Conservation (phyloP, 2,329 filamentous ascomycete genomes). For the Aspergillus unguis region DNA sequence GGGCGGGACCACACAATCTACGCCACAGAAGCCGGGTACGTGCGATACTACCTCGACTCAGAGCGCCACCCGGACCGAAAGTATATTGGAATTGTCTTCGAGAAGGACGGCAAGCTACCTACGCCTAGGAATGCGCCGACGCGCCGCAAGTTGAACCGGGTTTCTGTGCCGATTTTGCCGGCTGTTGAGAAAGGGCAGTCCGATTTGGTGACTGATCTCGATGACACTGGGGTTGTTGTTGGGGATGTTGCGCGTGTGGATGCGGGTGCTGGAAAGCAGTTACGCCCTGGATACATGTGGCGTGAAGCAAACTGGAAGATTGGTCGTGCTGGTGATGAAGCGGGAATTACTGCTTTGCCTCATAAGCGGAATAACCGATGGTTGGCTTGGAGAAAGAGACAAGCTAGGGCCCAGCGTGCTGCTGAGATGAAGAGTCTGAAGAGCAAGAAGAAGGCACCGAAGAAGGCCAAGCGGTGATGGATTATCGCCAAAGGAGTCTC, state of each 20-base stretch:
- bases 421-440: constrained; percentile 55
- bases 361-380: constrained; percentile 60
- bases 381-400: constrained; percentile 62
- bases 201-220: constrained; percentile 22
- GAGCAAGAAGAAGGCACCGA: constrained; percentile 43
- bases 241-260: constrained; percentile 23
- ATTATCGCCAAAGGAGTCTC: constrained; percentile 15
- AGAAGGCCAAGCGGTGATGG: constrained; percentile 33
- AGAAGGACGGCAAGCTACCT: constrained; percentile 76
- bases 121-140: constrained; percentile 70
- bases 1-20: constrained; percentile 96
- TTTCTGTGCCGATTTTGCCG: constrained; percentile 45
- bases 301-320: constrained; percentile 67
- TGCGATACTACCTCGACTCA: constrained; percentile 95
- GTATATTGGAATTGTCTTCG: constrained; percentile 90
- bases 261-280: constrained; percentile 29
- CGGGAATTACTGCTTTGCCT: constrained; percentile 53
- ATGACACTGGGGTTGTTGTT: constrained; percentile 25
- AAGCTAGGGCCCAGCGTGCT: constrained; percentile 48
- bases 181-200: constrained; percentile 23
- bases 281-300: constrained; percentile 61
- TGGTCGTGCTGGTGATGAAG: constrained; percentile 60
- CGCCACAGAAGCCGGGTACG: constrained; percentile 78
- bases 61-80: constrained; percentile 76
- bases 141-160: constrained; percentile 72